A percentile compares a stretch with the other conserved stretches of the same genome.
Evolutionary conservation across 768 basidiomycete species (phyloP).

Genomic region (Lentinula lateritia): DNA sequence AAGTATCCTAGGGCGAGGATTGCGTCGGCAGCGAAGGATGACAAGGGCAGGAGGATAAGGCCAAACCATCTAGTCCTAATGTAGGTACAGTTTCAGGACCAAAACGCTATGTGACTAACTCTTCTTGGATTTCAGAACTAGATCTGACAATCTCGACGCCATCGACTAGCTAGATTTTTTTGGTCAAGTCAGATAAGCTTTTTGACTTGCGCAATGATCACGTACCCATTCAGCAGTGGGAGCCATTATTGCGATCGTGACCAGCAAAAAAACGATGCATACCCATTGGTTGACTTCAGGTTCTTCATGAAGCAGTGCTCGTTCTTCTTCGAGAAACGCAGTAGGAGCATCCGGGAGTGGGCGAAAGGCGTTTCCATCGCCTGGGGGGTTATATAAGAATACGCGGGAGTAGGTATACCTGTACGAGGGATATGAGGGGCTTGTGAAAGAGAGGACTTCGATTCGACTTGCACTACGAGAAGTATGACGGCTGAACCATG

Average conservation of each 20-base stretch:
- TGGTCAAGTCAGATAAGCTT: not conserved
- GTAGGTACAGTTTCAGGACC: not conserved
- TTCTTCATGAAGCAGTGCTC: slow-evolving; percentile 27
- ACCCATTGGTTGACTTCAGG: slow-evolving; percentile 63
- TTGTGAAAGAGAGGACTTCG: not conserved
- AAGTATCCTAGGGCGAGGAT: slow-evolving; percentile 44
- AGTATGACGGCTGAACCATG: slow-evolving; percentile 61
- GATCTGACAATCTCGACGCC: slow-evolving; percentile 52
- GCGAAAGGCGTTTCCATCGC: slow-evolving; percentile 41
- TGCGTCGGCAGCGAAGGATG: slow-evolving; percentile 71
- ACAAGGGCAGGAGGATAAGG: slow-evolving; percentile 62
- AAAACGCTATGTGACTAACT: slow-evolving; percentile 32
- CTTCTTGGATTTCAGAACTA: slow-evolving; percentile 36
- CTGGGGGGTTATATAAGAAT: slow-evolving; percentile 68
- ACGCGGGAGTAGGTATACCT: slow-evolving; percentile 67
- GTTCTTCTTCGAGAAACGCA: slow-evolving; percentile 35
- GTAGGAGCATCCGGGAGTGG: slow-evolving; percentile 39
- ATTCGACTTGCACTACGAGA: slow-evolving; percentile 44
- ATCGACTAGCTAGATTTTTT: slow-evolving; percentile 46
- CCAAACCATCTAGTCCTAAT: slow-evolving; percentile 58
- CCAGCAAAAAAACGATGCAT: slow-evolving; percentile 44
- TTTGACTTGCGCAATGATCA: not conserved
- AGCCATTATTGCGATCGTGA: slow-evolving; percentile 58
- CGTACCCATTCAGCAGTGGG: slow-evolving; percentile 66
- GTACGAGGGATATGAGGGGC: not conserved